Conservation (phyloP, 257 asterid species). For the Cinchona pubescens region DNA sequence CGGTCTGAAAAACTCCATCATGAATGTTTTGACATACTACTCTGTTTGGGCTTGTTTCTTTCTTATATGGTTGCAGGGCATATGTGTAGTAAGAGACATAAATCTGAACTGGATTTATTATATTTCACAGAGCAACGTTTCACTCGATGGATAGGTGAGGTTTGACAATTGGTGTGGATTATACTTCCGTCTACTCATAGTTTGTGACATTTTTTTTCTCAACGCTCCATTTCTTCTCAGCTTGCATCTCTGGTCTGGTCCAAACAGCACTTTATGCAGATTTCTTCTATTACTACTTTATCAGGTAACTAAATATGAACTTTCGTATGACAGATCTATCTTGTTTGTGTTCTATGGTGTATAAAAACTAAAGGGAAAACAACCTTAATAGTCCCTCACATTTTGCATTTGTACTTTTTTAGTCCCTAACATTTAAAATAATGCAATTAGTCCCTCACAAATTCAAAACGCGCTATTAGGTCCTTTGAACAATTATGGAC, state of each 20-base stretch:
- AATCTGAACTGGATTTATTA: constrained; percentile 92
- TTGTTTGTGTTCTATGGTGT: background rate
- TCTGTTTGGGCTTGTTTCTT: background rate
- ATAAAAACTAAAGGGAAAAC: too few relatives aligned
- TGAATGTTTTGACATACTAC: background rate
- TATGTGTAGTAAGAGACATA: too few relatives aligned
- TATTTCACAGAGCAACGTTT: constrained; percentile 74
- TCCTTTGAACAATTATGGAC: too few relatives aligned
- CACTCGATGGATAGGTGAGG: constrained; percentile 83
- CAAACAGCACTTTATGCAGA: constrained; percentile 92
- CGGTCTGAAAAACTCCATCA: background rate
- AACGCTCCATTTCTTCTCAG: constrained; percentile 36
- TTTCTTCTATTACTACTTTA: constrained; percentile 90
- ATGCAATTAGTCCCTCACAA: too few relatives aligned
- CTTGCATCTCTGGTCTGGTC: constrained; percentile 73
- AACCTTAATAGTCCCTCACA: too few relatives aligned
- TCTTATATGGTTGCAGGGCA: constrained; percentile 47
- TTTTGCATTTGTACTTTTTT: too few relatives aligned
- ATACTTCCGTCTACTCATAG: constrained; percentile 11
- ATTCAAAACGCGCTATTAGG: too few relatives aligned
- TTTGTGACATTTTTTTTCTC: constrained; percentile 8
- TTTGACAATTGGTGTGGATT: constrained; percentile 4
- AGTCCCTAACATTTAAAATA: too few relatives aligned
- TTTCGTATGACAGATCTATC: background rate
- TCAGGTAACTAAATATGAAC: constrained; percentile 51